Evolutionary conservation across 176 grass and related monocot species (phyloP).

Genomic region (Aegilops umbellulata): DNA sequence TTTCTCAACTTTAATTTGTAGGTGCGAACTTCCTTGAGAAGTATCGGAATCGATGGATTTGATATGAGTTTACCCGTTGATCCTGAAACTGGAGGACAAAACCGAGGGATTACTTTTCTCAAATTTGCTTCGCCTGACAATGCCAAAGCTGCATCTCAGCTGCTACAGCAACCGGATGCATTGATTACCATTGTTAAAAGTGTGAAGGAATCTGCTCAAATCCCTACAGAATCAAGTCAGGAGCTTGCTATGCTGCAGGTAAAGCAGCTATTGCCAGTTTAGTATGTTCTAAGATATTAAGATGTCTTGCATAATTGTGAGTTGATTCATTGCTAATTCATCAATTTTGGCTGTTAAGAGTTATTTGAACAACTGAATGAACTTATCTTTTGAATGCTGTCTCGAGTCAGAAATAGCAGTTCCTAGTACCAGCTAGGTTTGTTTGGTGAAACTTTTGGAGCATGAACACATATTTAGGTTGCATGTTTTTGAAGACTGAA

Average conservation of each 20-base stretch:
- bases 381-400: not conserved
- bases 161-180: slow-evolving; percentile 56
- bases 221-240: slow-evolving; percentile 33
- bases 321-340: not conserved
- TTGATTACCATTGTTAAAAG: slow-evolving; percentile 51
- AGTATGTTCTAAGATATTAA: not conserved
- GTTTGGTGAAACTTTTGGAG: slow-evolving; percentile 3
- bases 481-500: slow-evolving; percentile 4
- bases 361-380: not conserved
- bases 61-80: slow-evolving; percentile 52
- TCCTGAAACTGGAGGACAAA: slow-evolving; percentile 40
- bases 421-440: not conserved
- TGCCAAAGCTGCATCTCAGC: slow-evolving; percentile 57
- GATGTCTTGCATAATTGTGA: not conserved
- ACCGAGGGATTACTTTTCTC: slow-evolving; percentile 68
- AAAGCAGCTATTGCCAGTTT: slow-evolving; percentile 20
- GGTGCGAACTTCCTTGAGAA: slow-evolving; percentile 58
- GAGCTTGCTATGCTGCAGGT: slow-evolving; percentile 54
- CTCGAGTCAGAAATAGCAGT: not conserved
- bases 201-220: slow-evolving; percentile 58
- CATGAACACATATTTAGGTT: slow-evolving; percentile 4
- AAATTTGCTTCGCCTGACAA: slow-evolving; percentile 51
- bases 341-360: not conserved
- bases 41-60: slow-evolving; percentile 53
- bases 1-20: slow-evolving; percentile 18